Base-by-base conservation (phyloP, 352 stramenopile genomes). In the Albugo laibachii region DNA sequence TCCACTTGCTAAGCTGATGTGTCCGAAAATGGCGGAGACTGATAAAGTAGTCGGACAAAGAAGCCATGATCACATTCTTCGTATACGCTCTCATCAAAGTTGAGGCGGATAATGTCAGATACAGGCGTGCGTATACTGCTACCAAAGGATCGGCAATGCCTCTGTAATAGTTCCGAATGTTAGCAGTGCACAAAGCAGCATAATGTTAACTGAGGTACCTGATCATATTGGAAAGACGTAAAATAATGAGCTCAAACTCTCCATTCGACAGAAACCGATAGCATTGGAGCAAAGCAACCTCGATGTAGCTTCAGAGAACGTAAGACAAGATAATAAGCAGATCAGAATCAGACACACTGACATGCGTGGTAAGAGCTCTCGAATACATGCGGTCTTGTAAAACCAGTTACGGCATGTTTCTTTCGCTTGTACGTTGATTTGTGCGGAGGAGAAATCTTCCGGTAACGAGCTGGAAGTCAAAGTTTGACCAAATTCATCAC, bases 391-490 rank as follows among this genome's bases (percentile, higher is more conserved):
- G 0, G 80, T 93, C 62, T 96, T 96, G 73, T 95, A 95, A 48
- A 96, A 94, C 85, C 85, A 96, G 56, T 96, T 96, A 13, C 83
- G 79, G 18, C 79, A 93, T 18, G 79, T 96, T 57, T 95, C 85
- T 13, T 81, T 89, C 0, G 85, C 83, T 48, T 91, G 76, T 13
- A 85, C 64, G 45, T 83, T 83, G 11, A 95, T 63, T 38, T 96
- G 79, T 5, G 59, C 65, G 41, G 65, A 73, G 11, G 66, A 82
- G 47, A 92, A 95, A 41, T 66, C 53, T 10, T 83, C 72, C 1
- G 62, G 48, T 2, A 94, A 52, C 20, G 38, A 43, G 4, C 62
- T 54, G 27, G 63, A 65, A 0, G 65, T 45, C n/a, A 85, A 56
- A 44, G 64, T 62, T 41, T 82, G 67, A 0, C 63, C 65, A 14